phyloP scores from a whole-genome alignment of 805 yeast species.

The Schizosaccharomyces lindneri region DNA sequence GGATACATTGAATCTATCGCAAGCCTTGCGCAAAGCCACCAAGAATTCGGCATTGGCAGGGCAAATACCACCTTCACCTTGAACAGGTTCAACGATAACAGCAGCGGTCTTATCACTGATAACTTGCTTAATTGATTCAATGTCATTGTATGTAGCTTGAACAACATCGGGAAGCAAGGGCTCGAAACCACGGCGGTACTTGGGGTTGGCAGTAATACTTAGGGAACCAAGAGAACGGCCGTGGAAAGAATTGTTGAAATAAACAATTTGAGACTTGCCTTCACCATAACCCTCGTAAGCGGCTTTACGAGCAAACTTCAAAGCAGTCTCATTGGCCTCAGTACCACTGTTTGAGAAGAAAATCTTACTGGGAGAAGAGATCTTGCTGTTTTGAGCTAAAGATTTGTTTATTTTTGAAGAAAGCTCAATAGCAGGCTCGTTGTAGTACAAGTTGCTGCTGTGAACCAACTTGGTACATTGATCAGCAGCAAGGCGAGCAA shows the following conservation, averaged over 20 bases:
- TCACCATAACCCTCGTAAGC: slow-evolving; percentile 18
- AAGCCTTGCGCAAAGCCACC: slow-evolving; percentile 35
- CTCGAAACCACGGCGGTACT: slow-evolving; percentile 74
- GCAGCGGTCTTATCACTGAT: slow-evolving; percentile 55
- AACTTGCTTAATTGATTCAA: slow-evolving; percentile 29
- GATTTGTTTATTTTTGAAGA: slow-evolving; percentile 43
- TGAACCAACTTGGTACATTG: slow-evolving; percentile 59
- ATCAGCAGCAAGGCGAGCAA: slow-evolving; percentile 42
- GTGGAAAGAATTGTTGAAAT: slow-evolving; percentile 80
- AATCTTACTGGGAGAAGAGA: slow-evolving; percentile 49
- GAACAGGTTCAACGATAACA: slow-evolving; percentile 87
- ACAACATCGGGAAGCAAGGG: slow-evolving; percentile 80
- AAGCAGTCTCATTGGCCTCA: slow-evolving; percentile 59
- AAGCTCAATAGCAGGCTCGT: slow-evolving; percentile 60
- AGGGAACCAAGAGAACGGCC: slow-evolving; percentile 89
- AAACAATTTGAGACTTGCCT: slow-evolving; percentile 48
- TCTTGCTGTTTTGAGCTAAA: slow-evolving; percentile 53
- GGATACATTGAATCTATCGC: slow-evolving; percentile 43
- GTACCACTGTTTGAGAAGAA: slow-evolving; percentile 49
- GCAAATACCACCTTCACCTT: slow-evolving; percentile 91
- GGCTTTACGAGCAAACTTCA: slow-evolving; percentile 57
- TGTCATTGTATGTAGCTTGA: slow-evolving; percentile 37
- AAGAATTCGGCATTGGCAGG: slow-evolving; percentile 42
- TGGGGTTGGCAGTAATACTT: slow-evolving; percentile 75
- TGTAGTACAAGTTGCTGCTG: slow-evolving; percentile 65